Percentiles rank a stretch among this genome's conserved stretches.
phyloP scores from a whole-genome alignment of 2,329 filamentous ascomycete species.

The Aspergillus sp. region DNA sequence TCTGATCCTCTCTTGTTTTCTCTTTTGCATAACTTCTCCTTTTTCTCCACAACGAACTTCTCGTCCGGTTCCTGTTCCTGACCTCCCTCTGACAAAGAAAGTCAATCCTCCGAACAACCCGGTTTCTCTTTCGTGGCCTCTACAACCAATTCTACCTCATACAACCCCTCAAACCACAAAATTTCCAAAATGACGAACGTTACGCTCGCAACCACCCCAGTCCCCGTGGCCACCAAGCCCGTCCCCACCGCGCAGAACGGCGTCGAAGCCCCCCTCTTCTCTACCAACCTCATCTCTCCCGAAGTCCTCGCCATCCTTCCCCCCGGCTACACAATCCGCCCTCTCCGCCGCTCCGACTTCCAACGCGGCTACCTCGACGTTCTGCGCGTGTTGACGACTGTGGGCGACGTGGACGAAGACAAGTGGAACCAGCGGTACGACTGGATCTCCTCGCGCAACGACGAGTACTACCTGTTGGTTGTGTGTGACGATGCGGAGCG shows the following conservation, averaged over 20 bases:
- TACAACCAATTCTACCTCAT: not conserved
- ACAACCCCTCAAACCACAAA: not conserved
- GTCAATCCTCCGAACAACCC: slow-evolving; percentile 4
- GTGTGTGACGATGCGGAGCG: slow-evolving; percentile 64
- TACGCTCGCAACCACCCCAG: slow-evolving; percentile 6
- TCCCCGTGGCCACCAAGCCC: slow-evolving; percentile 1
- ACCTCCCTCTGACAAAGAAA: not conserved
- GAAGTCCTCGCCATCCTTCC: slow-evolving; percentile 67
- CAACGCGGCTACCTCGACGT: slow-evolving; percentile 80
- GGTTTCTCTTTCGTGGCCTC: not conserved
- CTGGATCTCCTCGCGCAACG: slow-evolving; percentile 67
- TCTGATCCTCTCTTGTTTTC: not conserved
- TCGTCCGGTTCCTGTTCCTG: not conserved
- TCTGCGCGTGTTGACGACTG: slow-evolving; percentile 81
- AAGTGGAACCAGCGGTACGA: slow-evolving; percentile 74
- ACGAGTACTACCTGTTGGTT: slow-evolving; percentile 79
- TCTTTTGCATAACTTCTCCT: not conserved
- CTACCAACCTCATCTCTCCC: slow-evolving; percentile 67
- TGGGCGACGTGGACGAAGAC: slow-evolving; percentile 73
- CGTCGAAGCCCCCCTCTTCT: slow-evolving; percentile 62
- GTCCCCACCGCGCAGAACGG: slow-evolving; percentile 14
- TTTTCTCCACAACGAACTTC: not conserved
- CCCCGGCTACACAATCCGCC: slow-evolving; percentile 72
- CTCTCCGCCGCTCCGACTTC: slow-evolving; percentile 72
- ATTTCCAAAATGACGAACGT: slow-evolving; percentile 13